Evolutionary conservation across 2,329 filamentous ascomycete species (phyloP).

Genomic region (Polytolypa hystricis): DNA sequence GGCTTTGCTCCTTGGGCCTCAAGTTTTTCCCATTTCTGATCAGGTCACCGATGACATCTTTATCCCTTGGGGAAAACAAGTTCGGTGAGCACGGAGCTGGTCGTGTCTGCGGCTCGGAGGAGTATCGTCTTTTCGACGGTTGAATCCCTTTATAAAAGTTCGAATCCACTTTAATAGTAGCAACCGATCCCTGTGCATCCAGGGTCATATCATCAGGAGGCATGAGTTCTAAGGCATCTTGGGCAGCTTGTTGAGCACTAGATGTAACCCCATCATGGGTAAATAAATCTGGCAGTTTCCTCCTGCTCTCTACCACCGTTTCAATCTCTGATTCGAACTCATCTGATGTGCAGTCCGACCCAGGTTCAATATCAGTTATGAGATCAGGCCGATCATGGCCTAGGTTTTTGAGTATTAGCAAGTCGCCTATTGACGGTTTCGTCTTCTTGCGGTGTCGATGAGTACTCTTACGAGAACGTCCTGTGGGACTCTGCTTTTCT

Average conservation of each 20-base stretch:
- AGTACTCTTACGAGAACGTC: slow-evolving; percentile 27
- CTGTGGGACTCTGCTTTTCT: slow-evolving; percentile 21
- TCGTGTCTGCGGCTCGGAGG: too few relatives aligned
- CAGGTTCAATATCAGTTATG: slow-evolving; percentile 30
- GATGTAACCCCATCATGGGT: slow-evolving; percentile 1
- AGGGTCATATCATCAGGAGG: not conserved
- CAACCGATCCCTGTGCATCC: not conserved
- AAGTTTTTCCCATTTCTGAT: not conserved
- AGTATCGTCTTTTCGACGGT: too few relatives aligned
- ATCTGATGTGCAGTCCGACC: not conserved
- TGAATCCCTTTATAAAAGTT: too few relatives aligned
- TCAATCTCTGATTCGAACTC: not conserved
- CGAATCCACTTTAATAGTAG: too few relatives aligned
- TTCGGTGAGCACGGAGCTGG: too few relatives aligned
- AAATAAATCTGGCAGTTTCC: not conserved
- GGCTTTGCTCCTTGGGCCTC: not conserved
- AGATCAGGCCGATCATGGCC: slow-evolving; percentile 55
- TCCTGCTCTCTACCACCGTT: not conserved
- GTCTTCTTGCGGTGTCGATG: slow-evolving; percentile 14
- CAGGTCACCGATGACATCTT: not conserved
- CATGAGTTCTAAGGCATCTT: slow-evolving; percentile 2
- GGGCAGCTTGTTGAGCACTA: slow-evolving; percentile 2
- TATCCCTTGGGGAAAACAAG: slow-evolving; percentile 1
- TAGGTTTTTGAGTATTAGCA: slow-evolving; percentile 55
- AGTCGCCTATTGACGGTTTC: slow-evolving; percentile 45